Evolutionary conservation across 768 basidiomycete genomes (phyloP).

Genomic region (Boletus sensibilis): DNA sequence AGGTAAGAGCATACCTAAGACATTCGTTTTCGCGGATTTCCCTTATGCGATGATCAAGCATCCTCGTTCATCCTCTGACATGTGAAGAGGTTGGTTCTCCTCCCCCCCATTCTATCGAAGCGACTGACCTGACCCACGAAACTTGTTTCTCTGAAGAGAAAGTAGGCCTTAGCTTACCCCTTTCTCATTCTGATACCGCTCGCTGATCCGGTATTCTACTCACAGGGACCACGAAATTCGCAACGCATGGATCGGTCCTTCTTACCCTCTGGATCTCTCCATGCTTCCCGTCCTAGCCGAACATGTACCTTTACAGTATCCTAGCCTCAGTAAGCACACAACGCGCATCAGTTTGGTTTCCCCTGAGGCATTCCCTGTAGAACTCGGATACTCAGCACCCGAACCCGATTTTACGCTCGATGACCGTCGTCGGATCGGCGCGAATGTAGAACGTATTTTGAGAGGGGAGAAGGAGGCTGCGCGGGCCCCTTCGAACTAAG

Average conservation of each 20-base stretch:
- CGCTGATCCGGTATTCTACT: not conserved
- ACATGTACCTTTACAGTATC: slow-evolving; percentile 65
- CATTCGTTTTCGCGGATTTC: not conserved
- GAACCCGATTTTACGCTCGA: slow-evolving; percentile 52
- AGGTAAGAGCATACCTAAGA: slow-evolving; percentile 43
- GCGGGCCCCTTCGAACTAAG: slow-evolving; percentile 46
- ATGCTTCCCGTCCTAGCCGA: slow-evolving; percentile 50
- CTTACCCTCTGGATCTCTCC: slow-evolving; percentile 65
- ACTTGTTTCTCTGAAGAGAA: slow-evolving; percentile 39
- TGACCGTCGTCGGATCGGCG: slow-evolving; percentile 59
- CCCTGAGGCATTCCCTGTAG: slow-evolving; percentile 33
- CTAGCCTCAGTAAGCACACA: slow-evolving; percentile 53
- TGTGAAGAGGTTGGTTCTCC: slow-evolving; percentile 55
- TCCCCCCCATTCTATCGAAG: not conserved
- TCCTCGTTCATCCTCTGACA: slow-evolving; percentile 75
- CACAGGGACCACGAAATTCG: slow-evolving; percentile 69
- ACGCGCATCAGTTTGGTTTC: not conserved
- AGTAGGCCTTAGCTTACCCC: slow-evolving; percentile 40
- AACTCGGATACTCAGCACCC: slow-evolving; percentile 66
- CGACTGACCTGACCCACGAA: not conserved
- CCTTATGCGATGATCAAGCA: slow-evolving; percentile 39
- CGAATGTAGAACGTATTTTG: slow-evolving; percentile 58
- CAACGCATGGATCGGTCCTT: slow-evolving; percentile 69
- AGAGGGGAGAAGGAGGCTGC: slow-evolving; percentile 67
- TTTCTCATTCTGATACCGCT: not conserved